These are phyloP conservation scores for Thelonectria olida DNA, from an alignment of 2,329 filamentous ascomycete genomes.

Conservation along the genomic window DNA sequence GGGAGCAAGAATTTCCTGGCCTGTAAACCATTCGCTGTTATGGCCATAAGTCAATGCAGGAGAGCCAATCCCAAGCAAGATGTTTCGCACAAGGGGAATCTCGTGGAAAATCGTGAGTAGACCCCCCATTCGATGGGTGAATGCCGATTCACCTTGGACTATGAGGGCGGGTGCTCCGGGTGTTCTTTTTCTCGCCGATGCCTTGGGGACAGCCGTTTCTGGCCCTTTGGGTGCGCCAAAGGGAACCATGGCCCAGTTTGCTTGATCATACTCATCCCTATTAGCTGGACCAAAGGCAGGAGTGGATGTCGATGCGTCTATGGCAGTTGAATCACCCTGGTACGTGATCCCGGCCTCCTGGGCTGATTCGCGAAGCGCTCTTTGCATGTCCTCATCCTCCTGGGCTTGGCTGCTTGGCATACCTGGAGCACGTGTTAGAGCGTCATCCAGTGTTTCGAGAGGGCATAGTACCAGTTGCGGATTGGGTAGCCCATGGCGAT, in stretches of 20 bases:
- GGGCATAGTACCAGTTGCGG: constrained; percentile 50
- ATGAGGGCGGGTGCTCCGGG: constrained; percentile 62
- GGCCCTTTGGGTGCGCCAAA: constrained; percentile 41
- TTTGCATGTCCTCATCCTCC: constrained; percentile 65
- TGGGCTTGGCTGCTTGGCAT: constrained; percentile 50
- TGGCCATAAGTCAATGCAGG: constrained; percentile 61
- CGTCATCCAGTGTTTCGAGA: constrained; percentile 25
- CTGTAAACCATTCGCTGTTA: constrained; percentile 70
- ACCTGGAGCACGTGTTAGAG: constrained; percentile 45
- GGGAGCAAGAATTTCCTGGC: constrained; percentile 57
- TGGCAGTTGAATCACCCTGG: constrained; percentile 62
- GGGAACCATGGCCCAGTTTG: constrained; percentile 68
- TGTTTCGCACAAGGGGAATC: constrained; percentile 67
- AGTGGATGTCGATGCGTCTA: constrained; percentile 48
- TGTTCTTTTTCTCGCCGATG: constrained; percentile 55
- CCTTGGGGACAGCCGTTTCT: constrained; percentile 34
- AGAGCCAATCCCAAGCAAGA: constrained; percentile 56
- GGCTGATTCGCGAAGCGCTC: constrained; percentile 65
- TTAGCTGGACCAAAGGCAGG: constrained; percentile 69
- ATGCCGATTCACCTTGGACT: constrained; percentile 45
- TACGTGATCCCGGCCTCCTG: constrained; percentile 58
- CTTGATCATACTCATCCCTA: constrained; percentile 61
- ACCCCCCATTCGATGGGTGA: constrained; percentile 58
- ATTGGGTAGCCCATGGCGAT: constrained; percentile 61
- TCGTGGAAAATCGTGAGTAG: constrained; percentile 68